Conservation (phyloP, 75 land plant species). For the Cunninghamia lanceolata region DNA sequence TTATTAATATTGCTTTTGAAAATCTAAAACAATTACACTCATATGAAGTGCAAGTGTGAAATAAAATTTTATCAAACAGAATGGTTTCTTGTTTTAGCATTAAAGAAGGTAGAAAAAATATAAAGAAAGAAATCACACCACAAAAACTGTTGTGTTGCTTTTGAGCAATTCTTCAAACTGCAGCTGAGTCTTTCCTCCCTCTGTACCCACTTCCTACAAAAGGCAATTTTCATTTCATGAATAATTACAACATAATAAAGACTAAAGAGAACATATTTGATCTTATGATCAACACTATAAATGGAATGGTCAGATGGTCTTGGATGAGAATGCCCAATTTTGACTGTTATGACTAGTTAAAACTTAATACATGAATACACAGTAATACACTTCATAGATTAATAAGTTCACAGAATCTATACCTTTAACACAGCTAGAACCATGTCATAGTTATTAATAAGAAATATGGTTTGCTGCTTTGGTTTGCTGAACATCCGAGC, state of each 20-base stretch:
- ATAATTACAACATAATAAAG: background rate
- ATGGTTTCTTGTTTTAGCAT: background rate
- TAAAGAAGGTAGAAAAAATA: background rate
- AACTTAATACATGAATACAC: background rate
- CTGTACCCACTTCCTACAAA: slow-evolving; percentile 92
- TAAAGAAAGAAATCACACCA: slow-evolving; percentile 49
- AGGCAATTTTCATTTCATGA: background rate
- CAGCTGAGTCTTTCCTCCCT: slow-evolving; percentile 81
- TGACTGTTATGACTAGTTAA: background rate
- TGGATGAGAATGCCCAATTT: background rate
- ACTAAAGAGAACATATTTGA: background rate
- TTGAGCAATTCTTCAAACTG: slow-evolving; percentile 96
- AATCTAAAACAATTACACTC: background rate
- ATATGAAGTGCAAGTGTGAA: background rate
- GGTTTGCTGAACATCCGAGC: slow-evolving; percentile 70
- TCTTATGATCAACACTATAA: background rate
- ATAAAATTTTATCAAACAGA: slow-evolving; percentile 10
- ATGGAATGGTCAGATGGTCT: background rate
- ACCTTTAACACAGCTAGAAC: slow-evolving; percentile 95
- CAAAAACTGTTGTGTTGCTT: slow-evolving; percentile 82
- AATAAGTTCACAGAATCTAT: background rate
- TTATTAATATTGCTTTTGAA: background rate
- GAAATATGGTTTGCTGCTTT: slow-evolving; percentile 86
- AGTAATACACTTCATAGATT: background rate
- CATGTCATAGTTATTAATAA: slow-evolving; percentile 99